Evolutionary conservation across 73 alveolate species (phyloP).

Genomic region (Tetrahymena malaccensis): DNA sequence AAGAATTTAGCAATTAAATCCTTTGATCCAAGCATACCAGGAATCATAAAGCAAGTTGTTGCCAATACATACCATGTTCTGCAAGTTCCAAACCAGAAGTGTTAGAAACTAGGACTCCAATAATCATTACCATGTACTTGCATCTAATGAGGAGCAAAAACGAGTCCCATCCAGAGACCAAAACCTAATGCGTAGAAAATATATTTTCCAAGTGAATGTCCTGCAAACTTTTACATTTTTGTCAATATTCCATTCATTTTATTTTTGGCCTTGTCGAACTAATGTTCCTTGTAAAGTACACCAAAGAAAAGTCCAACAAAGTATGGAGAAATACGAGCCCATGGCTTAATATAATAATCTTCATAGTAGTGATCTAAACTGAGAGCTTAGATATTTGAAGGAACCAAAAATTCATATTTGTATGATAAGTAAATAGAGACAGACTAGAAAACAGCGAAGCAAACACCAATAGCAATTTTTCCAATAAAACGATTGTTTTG

Average conservation of each 20-base stretch:
- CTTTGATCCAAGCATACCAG: background rate
- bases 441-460: background rate
- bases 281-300: background rate
- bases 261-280: background rate
- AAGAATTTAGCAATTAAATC: background rate
- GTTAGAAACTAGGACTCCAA: background rate
- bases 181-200: background rate
- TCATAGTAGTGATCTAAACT: background rate
- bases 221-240: background rate
- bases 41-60: background rate
- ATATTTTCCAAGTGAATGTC: background rate
- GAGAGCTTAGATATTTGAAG: background rate
- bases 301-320: slow-evolving; percentile 42
- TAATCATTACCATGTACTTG: background rate
- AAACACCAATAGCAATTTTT: slow-evolving; percentile 1
- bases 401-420: background rate
- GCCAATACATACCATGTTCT: background rate
- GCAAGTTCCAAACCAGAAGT: background rate
- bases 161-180: background rate
- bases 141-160: background rate
- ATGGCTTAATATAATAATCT: slow-evolving; percentile 39
- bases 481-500: background rate
- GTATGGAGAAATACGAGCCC: slow-evolving; percentile 46
- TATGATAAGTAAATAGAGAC: background rate
- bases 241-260: background rate